Evolutionary conservation across 2,329 filamentous ascomycete species (phyloP), one percentile per base, ranked within the genome.

Genomic region (Fusarium continuum): DNA sequence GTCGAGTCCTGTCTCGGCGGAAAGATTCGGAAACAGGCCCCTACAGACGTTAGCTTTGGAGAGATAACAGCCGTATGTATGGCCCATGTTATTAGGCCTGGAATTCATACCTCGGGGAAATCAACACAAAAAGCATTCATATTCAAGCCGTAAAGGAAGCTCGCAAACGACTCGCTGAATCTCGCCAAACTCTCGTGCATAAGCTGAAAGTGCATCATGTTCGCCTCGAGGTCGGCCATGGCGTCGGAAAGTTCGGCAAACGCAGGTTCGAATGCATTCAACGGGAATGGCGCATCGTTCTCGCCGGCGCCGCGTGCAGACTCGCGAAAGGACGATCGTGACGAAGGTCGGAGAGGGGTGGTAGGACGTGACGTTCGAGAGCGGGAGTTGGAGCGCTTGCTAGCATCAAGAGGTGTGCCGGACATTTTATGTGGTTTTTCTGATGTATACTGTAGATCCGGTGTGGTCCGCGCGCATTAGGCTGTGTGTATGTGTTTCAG

Each of bases 81-180:
- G 11, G 25, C 19, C n/a, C 4, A 48, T 5, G 11, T 4, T 17
- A 17, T 36, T 35, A 26, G 11, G 41, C 6, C 25, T 23, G 45
- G 50, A 47, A 41, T 19, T 52, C 74, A 46, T 78, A 93, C 93
- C 86, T 99, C 95, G 0, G 93, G 91, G 66, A 97, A 99, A 76
- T 99, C 95, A 26, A 98, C 93, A 75, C 94, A 98, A 75, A 98
- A 99, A 2, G 95, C 95, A 76, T 97, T 98, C 93, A 99, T 97
- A 74, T 98, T 98, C 74, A 99, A 77, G 3, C 95, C 95, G 71
- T 98, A 99, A 39, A 99, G 79, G 72, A 99, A 98, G 69, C 90
- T 92, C 2, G 93, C 93, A 77, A 99, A 99, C 73, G 91, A 96
- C 82, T 99, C 95, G 76, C 90, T 94, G 77, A 99, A 99, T 22